Base-by-base conservation (phyloP, 208 protist species). In the Herpetomonas tarakana region DNA sequence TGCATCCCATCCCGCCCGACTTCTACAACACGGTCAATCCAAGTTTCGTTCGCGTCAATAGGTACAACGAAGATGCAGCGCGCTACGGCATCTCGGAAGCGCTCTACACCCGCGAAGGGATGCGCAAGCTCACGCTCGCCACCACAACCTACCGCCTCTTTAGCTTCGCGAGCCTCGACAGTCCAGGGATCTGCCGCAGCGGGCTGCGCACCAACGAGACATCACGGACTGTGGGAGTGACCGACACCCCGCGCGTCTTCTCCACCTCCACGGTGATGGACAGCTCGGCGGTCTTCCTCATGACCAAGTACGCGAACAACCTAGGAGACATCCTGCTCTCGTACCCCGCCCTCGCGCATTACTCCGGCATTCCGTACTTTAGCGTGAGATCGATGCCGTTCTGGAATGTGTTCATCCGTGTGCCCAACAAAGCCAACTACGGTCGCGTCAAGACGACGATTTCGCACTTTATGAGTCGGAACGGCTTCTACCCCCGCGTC, bases 261-360 rank as follows among this genome's bases (percentile, higher is more conserved):
- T 19, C 26, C 1, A 31, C 70, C 4, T 16, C 46, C 0, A 65
- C 78, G 0, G 50, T 73, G 11, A 52, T 78, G 52, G 69, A 77
- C 56, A 81, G 63, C 65, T 67, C 68, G 0, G 49, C 78, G n/a
- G 46, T 66, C 9, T 66, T 79, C 45, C 39, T 70, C 58, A 76
- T 81, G 70, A 75, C 59, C 1, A 72, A 64, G n/a, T 81, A 59
- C 21, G 61, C 78, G 6, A 74, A 72, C 30, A 71, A 50, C 59
- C 49, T 80, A 46, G 70, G 74, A 3, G 70, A 75, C 19, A 24
- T 71, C 9, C 44, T 80, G 25, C 0, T 45, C 3, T 65, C 74
- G 11, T 41, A 71, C 35, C 73, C 65, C 9, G 44, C 50, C 0
- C 47, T 59, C 0, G 52, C 52, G 44, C 52, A 50, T 9, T 18